Evolutionary conservation across 2,329 filamentous ascomycete genomes (phyloP).

Genomic region (Xenoacremonium recifei): DNA sequence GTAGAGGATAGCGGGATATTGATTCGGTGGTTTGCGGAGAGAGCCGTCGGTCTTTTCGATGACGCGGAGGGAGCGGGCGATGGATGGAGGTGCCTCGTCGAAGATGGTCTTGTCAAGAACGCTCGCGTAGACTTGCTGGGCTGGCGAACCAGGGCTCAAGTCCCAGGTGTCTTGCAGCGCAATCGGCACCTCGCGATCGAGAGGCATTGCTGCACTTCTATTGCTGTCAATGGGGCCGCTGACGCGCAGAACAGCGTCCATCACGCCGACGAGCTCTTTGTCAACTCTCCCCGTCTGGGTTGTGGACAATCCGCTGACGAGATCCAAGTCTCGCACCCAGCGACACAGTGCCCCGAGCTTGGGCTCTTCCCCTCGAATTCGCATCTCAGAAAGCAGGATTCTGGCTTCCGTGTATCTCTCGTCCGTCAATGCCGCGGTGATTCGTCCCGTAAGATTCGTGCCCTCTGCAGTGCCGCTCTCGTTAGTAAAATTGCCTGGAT

Average conservation of each 20-base stretch:
- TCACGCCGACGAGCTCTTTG: constrained; percentile 55
- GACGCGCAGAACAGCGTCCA: constrained; percentile 64
- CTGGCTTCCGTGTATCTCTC: constrained; percentile 64
- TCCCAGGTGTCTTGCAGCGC: constrained; percentile 62
- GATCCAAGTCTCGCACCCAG: constrained; percentile 70
- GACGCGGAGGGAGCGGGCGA: constrained; percentile 47
- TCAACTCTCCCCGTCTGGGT: constrained; percentile 48
- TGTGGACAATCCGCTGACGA: constrained; percentile 64
- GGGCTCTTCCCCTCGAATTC: constrained; percentile 61
- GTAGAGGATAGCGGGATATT: constrained; percentile 64
- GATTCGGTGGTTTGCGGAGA: constrained; percentile 65
- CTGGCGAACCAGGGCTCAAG: constrained; percentile 42
- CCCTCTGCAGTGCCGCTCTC: constrained; percentile 41
- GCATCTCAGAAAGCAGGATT: constrained; percentile 68
- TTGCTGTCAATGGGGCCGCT: constrained; percentile 59
- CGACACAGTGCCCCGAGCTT: constrained; percentile 68
- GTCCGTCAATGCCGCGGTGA: constrained; percentile 65
- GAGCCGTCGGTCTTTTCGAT: constrained; percentile 61
- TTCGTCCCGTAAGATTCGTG: constrained; percentile 63
- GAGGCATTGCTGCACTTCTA: constrained; percentile 26
- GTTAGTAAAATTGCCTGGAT: not conserved
- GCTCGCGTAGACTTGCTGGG: constrained; percentile 51
- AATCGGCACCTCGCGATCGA: constrained; percentile 45
- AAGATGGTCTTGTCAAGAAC: constrained; percentile 59
- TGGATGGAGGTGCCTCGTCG: constrained; percentile 32